phyloP scores from a whole-genome alignment of 2,329 filamentous ascomycete genomes.

The Chaetomiaceae sp. region DNA sequence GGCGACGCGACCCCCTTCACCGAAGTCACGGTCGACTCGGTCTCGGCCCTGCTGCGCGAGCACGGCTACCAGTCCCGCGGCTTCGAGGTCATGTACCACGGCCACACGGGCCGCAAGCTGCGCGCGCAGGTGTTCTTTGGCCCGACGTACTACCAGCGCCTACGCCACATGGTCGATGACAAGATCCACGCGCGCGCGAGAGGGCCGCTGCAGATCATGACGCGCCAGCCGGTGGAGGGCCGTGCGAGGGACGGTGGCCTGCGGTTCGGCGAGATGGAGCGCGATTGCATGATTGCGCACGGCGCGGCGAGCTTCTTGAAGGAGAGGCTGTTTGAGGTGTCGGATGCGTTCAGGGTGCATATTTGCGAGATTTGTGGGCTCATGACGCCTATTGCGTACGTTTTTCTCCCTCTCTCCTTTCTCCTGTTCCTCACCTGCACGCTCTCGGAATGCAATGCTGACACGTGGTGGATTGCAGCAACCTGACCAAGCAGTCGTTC shows the following conservation, averaged over 20 bases:
- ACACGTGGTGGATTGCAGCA: conserved; percentile 46
- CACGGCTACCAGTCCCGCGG: conserved; percentile 95
- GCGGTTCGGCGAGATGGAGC: conserved; percentile 99
- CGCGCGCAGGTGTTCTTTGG: conserved; percentile 94
- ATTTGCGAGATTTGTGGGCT: conserved; percentile 97
- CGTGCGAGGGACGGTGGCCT: conserved; percentile 95
- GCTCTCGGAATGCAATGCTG: conserved; percentile 28
- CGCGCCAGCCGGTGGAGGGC: conserved; percentile 94
- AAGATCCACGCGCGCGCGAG: conserved; percentile 99
- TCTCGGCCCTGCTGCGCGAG: conserved; percentile 77
- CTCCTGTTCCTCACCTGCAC: background rate
- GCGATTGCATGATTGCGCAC: conserved; percentile 99
- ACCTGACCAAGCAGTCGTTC: conserved; percentile 91
- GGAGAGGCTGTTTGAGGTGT: conserved; percentile 94
- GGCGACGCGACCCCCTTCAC: conserved; percentile 98
- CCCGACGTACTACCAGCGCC: conserved; percentile 96
- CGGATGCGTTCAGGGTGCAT: conserved; percentile 95
- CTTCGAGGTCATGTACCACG: conserved; percentile 98
- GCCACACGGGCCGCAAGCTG: conserved; percentile 90
- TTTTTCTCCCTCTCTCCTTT: conserved; percentile 28
- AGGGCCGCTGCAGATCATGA: conserved; percentile 94
- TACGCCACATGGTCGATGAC: conserved; percentile 99
- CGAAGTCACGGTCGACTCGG: conserved; percentile 90
- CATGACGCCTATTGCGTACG: conserved; percentile 98
- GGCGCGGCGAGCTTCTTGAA: conserved; percentile 95